Evolutionary conservation across 371 early-diverging fungal species (phyloP), one percentile per base, ranked within the genome.

Genomic region (Paraphysoderma sedebokerense): DNA sequence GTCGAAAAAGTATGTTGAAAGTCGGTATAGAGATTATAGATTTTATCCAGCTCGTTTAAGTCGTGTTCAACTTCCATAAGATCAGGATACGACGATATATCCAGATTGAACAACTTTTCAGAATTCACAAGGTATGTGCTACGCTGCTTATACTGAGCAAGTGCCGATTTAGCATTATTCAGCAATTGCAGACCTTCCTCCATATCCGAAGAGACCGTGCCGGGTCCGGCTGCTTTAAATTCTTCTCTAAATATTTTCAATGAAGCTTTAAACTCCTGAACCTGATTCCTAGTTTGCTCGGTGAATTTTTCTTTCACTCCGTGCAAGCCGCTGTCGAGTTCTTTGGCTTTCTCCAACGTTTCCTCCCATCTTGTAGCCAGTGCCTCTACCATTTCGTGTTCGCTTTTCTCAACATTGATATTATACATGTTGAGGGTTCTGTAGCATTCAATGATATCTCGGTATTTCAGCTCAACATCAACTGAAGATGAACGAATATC

Each of bases 281-380:
- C 75, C 54, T 74, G 70, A 40, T 53, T 57, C 33, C 58, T 53
- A 1, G 75, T 74, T 15, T 65, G 59, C 32, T 66, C 62, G 2
- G 70, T 69, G 53, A 74, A 74, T 47, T 70, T 71, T n/a, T 54
- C 62, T 51, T 74, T 74, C 15, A 72, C 68, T 4, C 66, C 62
- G 17, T 69, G 55, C 34, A 74, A 53, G 22, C 51, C 47, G 37
- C 61, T 61, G 44, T 74, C 73, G 0, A 69, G 65, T 13, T 57
- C 53, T 23, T 54, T 58, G 0, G 75, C 65, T 41, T 49, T 48
- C 17, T 37, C 30, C 0, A 68, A 44, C 61, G 69, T 58, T 5
- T 54, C 55, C 22, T 49, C 55, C 75, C 75, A 74, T 28, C 34
- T 27, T 13, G 52, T 39, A 2, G 66, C 63, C 11, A 74, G 55